Conservation (phyloP, 2,329 filamentous ascomycete genomes). For the Sporothrix luriei region DNA sequence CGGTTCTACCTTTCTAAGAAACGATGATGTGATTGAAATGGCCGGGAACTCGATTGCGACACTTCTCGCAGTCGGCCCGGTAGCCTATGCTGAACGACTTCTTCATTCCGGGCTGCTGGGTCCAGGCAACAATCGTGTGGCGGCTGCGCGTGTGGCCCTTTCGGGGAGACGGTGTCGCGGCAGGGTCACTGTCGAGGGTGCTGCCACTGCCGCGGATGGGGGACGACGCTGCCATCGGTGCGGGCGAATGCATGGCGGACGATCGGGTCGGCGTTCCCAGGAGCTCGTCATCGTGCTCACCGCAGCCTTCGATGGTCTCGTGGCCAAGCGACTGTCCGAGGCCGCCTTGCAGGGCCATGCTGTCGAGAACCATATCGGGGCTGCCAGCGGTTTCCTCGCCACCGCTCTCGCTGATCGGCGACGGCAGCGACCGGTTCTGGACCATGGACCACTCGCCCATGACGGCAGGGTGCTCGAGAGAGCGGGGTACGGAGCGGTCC, state of each 20-base stretch:
- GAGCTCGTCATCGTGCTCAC: conserved; percentile 21
- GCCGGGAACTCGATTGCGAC: conserved; percentile 70
- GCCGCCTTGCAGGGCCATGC: conserved; percentile 34
- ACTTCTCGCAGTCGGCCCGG: conserved; percentile 76
- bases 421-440: conserved; percentile 59
- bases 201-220: conserved; percentile 21
- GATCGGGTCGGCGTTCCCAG: conserved; percentile 37
- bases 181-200: conserved; percentile 42
- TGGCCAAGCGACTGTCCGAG: conserved; percentile 31
- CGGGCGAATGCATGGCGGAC: conserved; percentile 20
- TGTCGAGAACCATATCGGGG: conserved; percentile 48
- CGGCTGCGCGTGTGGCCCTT: conserved; percentile 61
- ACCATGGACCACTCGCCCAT: conserved; percentile 55
- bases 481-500: conserved; percentile 54
- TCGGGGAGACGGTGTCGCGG: conserved; percentile 54
- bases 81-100: conserved; percentile 77
- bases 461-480: conserved; percentile 45
- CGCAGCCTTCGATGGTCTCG: conserved; percentile 36
- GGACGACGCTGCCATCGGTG: conserved; percentile 24
- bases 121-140: conserved; percentile 64
- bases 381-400: conserved; percentile 50
- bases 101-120: conserved; percentile 65
- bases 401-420: conserved; percentile 60
- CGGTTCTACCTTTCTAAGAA: conserved; percentile 49
- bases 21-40: conserved; percentile 81